Conservation (phyloP, 306 rosid genomes). For the Carpinus viminea region DNA sequence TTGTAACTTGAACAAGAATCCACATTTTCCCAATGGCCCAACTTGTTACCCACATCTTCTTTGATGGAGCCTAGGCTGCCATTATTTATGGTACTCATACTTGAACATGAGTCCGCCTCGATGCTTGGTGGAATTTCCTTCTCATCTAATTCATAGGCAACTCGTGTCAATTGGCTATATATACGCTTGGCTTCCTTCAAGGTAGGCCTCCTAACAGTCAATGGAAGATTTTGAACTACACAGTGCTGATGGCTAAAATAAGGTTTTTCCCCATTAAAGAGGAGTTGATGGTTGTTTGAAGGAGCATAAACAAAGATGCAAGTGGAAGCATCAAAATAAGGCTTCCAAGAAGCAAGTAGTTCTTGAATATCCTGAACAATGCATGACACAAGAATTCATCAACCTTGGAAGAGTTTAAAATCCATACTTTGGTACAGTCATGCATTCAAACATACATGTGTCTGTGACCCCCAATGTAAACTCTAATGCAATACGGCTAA, state of each 20-base stretch:
- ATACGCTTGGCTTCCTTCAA: conserved; percentile 77
- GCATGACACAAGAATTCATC: conserved; percentile 25
- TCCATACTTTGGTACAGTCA: not conserved
- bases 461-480: not conserved
- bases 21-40: conserved; percentile 30
- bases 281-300: conserved; percentile 79
- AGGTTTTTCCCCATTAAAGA: conserved; percentile 71
- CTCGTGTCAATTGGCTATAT: conserved; percentile 69
- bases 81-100: conserved; percentile 28
- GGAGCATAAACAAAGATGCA: conserved; percentile 76
- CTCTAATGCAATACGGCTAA: not conserved
- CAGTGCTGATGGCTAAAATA: conserved; percentile 56
- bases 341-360: conserved; percentile 78
- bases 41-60: conserved; percentile 31
- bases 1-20: conserved; percentile 44
- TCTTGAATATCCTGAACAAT: conserved; percentile 86
- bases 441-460: not conserved
- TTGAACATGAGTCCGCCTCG: conserved; percentile 23
- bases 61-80: conserved; percentile 27
- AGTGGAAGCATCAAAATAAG: conserved; percentile 73
- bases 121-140: conserved; percentile 39
- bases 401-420: conserved; percentile 18
- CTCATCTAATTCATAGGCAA: conserved; percentile 58
- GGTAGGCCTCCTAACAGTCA: conserved; percentile 83
- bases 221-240: conserved; percentile 59